Evolutionary conservation across 2,329 filamentous ascomycete species (phyloP), one percentile per base, ranked within the genome.

Genomic region (Elsinoe arachidis): DNA sequence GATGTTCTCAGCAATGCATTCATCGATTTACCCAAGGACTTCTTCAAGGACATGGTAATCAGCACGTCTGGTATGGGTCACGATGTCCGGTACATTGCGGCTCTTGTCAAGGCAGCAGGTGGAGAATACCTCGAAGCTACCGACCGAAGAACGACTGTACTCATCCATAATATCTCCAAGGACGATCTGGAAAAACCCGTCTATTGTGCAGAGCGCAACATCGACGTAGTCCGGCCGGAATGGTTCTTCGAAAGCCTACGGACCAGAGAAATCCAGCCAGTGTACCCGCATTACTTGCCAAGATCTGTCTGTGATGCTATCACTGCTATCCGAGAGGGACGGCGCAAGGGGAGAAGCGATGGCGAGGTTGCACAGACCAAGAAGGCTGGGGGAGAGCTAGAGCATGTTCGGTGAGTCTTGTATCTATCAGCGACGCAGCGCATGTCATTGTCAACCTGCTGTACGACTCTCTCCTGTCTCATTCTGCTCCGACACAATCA

Each of bases 211-310:
- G 79, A 85, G 64, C 88, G 88, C 78, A 79, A 80, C 3, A 86
- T 97, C 10, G 88, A 90, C 1, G 83, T 92, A n/a, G 87, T 97
- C 10, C 80, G 80, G 6, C 81, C 83, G 15, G 81, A 86, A 19
- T 99, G 93, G 93, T 76, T 99, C 2, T 93, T 88, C 85, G 80
- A 85, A 54, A 93, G 87, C 62, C 83, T 96, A 53, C 76, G 78
- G 55, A 69, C 67, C 46, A 65, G 80, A 30, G 41, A 46, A 26
- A 5, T 37, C 5, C 54, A 56, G 30, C 14, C 39, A 3, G 37
- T 35, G 1, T 56, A 47, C 30, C 38, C 54, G 1, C 37, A 35
- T 15, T 46, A 34, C 26, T 39, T 56, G 17, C 54, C 54, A 11
- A 7, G 21, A 9, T 26, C 23, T 17, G n/a, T 49, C 15, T 56